A percentile compares a stretch with the other conserved stretches of the same genome.
These are phyloP conservation scores for Plasmodium ovale DNA, from an alignment of 169 alveolate species.

Conservation along the genomic window DNA sequence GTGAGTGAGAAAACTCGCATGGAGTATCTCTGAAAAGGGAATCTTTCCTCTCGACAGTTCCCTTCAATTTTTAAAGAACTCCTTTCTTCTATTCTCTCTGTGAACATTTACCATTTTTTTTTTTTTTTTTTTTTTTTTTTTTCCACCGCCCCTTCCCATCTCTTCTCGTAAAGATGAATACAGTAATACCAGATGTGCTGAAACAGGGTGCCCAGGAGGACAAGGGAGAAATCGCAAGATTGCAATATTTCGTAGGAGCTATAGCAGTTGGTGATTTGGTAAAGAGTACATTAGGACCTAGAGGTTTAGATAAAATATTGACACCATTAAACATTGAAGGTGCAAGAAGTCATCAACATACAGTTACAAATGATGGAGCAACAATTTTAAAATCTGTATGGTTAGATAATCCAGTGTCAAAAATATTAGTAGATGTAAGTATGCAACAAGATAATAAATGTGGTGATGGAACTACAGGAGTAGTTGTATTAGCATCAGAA, in stretches of 20 bases:
- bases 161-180: too few relatives aligned
- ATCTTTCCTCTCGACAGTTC: too few relatives aligned
- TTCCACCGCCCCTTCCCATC: too few relatives aligned
- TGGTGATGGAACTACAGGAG: slow-evolving; percentile 98
- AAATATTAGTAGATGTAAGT: slow-evolving; percentile 95
- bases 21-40: too few relatives aligned
- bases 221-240: slow-evolving; percentile 96
- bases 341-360: slow-evolving; percentile 90
- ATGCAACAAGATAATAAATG: slow-evolving; percentile 93
- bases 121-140: slow-evolving; percentile 6
- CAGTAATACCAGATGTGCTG: slow-evolving; percentile 94
- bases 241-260: slow-evolving; percentile 98
- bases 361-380: slow-evolving; percentile 99
- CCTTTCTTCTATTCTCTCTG: too few relatives aligned
- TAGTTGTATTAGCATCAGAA: slow-evolving; percentile 99
- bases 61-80: too few relatives aligned
- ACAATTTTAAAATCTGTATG: slow-evolving; percentile 98
- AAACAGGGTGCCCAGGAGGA: slow-evolving; percentile 96
- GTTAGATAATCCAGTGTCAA: slow-evolving; percentile 99
- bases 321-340: slow-evolving; percentile 94
- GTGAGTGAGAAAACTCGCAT: too few relatives aligned
- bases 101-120: background rate
- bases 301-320: slow-evolving; percentile 98
- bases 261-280: slow-evolving; percentile 99
- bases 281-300: slow-evolving; percentile 98